These are phyloP conservation scores for Mrakia hoshinonis DNA, from an alignment of 768 basidiomycete genomes.

Conservation along the genomic window DNA sequence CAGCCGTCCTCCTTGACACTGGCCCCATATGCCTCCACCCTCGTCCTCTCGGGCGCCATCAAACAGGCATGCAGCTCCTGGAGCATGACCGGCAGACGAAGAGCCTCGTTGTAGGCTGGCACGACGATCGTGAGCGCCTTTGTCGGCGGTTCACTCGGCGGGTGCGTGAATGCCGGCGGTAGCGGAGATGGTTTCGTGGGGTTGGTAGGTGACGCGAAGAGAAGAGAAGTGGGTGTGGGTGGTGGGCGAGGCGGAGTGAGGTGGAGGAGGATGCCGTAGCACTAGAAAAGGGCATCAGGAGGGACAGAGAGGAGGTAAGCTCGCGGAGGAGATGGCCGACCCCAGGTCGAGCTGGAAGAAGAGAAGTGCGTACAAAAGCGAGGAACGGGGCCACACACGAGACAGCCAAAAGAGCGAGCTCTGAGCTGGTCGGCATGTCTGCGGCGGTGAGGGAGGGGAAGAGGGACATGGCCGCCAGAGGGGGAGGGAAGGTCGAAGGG, in stretches of 20 bases:
- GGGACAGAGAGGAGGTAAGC: background rate
- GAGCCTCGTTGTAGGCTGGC: conserved; percentile 83
- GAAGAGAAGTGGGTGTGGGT: background rate
- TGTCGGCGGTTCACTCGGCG: conserved; percentile 44
- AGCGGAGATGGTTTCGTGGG: conserved; percentile 48
- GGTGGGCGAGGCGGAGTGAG: conserved; percentile 44
- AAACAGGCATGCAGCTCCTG: conserved; percentile 52
- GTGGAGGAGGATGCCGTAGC: conserved; percentile 59
- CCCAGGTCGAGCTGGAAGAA: background rate
- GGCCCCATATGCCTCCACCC: conserved; percentile 12
- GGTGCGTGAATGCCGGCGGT: conserved; percentile 21
- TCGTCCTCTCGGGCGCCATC: conserved; percentile 44
- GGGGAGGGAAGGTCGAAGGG: no score
- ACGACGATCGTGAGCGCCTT: conserved; percentile 70
- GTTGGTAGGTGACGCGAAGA: background rate
- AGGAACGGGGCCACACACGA: background rate
- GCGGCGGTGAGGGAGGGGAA: no score
- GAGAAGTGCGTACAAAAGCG: background rate
- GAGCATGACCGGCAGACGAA: conserved; percentile 79
- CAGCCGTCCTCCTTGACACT: conserved; percentile 38
- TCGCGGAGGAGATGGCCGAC: background rate
- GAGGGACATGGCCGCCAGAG: no score
- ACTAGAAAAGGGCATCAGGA: conserved; percentile 42
- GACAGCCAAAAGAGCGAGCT: no score
- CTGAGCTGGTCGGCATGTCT: no score